Percentiles rank a stretch among this genome's conserved stretches.
Evolutionary conservation across 345 rosid species (phyloP).

Genomic region (Linum tenue): DNA sequence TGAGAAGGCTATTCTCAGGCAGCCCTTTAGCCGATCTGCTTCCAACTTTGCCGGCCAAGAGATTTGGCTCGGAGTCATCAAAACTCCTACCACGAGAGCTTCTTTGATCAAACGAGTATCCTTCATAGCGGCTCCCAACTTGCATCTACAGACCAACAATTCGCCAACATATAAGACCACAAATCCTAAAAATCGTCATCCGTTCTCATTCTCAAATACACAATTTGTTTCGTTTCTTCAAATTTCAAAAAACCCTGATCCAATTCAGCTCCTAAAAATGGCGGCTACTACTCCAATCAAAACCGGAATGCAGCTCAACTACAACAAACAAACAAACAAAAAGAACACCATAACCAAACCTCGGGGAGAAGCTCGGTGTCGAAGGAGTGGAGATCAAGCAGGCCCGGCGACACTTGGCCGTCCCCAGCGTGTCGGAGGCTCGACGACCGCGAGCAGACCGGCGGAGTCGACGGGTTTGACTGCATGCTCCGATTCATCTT

Average conservation of each 20-base stretch:
- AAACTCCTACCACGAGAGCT: conserved; percentile 22
- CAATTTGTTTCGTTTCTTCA: too few relatives aligned
- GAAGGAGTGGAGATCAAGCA: conserved; percentile 54
- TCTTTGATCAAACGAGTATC: conserved; percentile 17
- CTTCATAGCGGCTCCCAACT: conserved; percentile 16
- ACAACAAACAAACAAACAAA: not conserved
- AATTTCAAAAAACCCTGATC: too few relatives aligned
- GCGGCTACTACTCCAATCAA: too few relatives aligned
- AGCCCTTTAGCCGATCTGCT: conserved; percentile 16
- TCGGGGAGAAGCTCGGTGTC: conserved; percentile 51
- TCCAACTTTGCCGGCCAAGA: conserved; percentile 15
- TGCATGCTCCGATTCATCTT: conserved; percentile 22
- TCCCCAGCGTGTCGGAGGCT: conserved; percentile 35
- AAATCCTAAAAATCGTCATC: too few relatives aligned
- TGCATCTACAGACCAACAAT: conserved; percentile 5
- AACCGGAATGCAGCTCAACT: too few relatives aligned
- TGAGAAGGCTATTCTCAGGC: conserved; percentile 31
- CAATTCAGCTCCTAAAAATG: too few relatives aligned
- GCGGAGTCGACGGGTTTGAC: conserved; percentile 23
- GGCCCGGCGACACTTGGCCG: conserved; percentile 29
- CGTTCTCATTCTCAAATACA: too few relatives aligned
- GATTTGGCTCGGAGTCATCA: conserved; percentile 28
- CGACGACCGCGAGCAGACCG: conserved; percentile 29
- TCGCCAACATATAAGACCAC: too few relatives aligned
- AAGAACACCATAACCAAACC: conserved; percentile 12